Evolutionary conservation across 495 filamentous ascomycete genomes (phyloP).

Genomic region (Hyphodiscus hymeniophilus): DNA sequence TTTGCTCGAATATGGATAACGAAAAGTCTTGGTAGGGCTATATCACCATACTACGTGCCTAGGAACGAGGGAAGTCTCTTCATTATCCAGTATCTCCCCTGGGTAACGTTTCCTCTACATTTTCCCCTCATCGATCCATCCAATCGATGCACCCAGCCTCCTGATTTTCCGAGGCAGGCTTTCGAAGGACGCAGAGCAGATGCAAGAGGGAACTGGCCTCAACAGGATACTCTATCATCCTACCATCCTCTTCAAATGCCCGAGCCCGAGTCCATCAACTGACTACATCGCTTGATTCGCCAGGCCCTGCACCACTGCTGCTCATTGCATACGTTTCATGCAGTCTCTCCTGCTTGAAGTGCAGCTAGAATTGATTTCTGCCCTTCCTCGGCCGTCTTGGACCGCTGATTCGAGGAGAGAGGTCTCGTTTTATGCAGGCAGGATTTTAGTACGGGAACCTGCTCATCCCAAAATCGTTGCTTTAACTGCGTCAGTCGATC

Average conservation of each 20-base stretch:
- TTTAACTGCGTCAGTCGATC: conserved; percentile 3
- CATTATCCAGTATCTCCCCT: too few species aligned
- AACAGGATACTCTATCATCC: too few species aligned
- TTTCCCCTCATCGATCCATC: neutral
- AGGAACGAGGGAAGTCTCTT: too few species aligned
- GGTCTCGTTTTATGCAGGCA: neutral
- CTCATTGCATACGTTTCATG: conserved; percentile 11
- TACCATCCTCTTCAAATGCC: neutral
- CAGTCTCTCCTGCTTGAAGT: conserved; percentile 8
- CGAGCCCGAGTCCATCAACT: neutral
- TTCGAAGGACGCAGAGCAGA: conserved; percentile 2
- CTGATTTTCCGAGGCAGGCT: too few species aligned
- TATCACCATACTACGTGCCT: too few species aligned
- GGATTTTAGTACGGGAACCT: neutral
- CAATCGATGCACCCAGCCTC: conserved; percentile 6
- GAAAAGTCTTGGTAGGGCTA: too few species aligned
- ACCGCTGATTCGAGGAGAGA: conserved; percentile 3
- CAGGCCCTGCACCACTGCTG: neutral
- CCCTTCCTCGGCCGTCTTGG: neutral
- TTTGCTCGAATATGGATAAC: too few species aligned
- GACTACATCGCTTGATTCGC: conserved; percentile 6
- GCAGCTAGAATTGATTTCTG: conserved; percentile 4
- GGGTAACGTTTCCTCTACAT: too few species aligned
- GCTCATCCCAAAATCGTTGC: neutral
- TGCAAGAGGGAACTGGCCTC: neutral